Base-by-base conservation (phyloP, 805 yeast genomes). In the Naumovozyma baii region DNA sequence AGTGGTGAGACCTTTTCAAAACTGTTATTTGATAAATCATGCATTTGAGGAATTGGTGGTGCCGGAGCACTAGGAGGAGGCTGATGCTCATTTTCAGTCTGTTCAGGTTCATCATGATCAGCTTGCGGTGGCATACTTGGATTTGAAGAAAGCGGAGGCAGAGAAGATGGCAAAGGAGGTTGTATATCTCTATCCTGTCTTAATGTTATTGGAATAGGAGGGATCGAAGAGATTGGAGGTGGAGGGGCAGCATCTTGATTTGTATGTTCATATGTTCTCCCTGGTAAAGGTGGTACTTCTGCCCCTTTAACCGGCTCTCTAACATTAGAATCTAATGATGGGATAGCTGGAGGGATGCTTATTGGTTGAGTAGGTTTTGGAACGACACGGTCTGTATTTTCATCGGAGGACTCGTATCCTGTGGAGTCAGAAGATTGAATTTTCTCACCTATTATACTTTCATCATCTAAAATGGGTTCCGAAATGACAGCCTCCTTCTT, bases 331-430 rank as follows among this genome's bases (percentile, higher is more conserved):
- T 18, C 26, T 7, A 22, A 22, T 22, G 26, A 22, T 22, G 37
- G 29, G 15, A 36, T 18, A 18, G 45, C 39, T 16, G 39, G 42
- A 26, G 40, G 39, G 40, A 10, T 36, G 18, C 34, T 34, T 29
- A 43, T 26, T 34, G 46, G 48, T 32, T 29, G 31, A 29, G 31
- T 8, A 12, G 13, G 31, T 12, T 12, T 29, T 29, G 31, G 31
- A 8, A 29, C 31, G 13, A 5, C 31, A 14, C 31, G 22, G 25
- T 38, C 48, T 18, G 46, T 39, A 26, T 40, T 40, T 20, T 46
- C 53, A 18, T 43, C 56, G 5, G 47, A 45, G 7, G 61, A 45
- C 15, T 47, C 48, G 31, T 52, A 47, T 25, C 50, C 52, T 28
- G 53, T 48, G 33, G 47, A 22, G 26, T 22, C 26, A 22, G 26